Evolutionary conservation across 2,329 filamentous ascomycete species (phyloP).

Genomic region (Westerdykella sp.): DNA sequence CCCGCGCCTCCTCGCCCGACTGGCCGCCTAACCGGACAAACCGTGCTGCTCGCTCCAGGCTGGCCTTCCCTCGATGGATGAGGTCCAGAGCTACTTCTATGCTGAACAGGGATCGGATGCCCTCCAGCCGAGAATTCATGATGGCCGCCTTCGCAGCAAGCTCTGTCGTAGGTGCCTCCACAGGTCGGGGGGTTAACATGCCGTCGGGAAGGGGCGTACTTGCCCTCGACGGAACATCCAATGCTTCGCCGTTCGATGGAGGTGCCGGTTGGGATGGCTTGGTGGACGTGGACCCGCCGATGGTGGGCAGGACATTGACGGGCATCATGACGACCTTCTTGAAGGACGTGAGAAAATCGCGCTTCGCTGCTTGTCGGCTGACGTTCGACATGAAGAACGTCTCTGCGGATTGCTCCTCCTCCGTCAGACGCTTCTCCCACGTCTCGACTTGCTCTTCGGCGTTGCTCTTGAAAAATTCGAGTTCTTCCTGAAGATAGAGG

Average conservation of each 20-base stretch:
- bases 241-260: slow-evolving; percentile 20
- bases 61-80: slow-evolving; percentile 81
- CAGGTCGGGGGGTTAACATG: slow-evolving; percentile 31
- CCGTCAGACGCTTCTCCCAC: slow-evolving; percentile 89
- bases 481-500: slow-evolving; percentile 83
- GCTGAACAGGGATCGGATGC: slow-evolving; percentile 90
- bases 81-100: slow-evolving; percentile 89
- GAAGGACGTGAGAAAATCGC: slow-evolving; percentile 92
- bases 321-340: slow-evolving; percentile 99
- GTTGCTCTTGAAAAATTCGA: slow-evolving; percentile 73
- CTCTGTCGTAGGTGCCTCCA: slow-evolving; percentile 77
- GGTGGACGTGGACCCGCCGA: slow-evolving; percentile 38
- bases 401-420: slow-evolving; percentile 84
- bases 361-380: slow-evolving; percentile 90
- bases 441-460: slow-evolving; percentile 70
- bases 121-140: slow-evolving; percentile 90
- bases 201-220: slow-evolving; percentile 37
- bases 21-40: slow-evolving; percentile 77
- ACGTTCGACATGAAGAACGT: slow-evolving; percentile 95
- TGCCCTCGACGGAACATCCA: slow-evolving; percentile 27
- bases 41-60: slow-evolving; percentile 75
- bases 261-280: slow-evolving; percentile 27
- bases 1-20: slow-evolving; percentile 72
- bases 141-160: slow-evolving; percentile 95
- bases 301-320: slow-evolving; percentile 76